phyloP scores from a whole-genome alignment of 805 yeast genomes.

The Barnettozyma populi region DNA sequence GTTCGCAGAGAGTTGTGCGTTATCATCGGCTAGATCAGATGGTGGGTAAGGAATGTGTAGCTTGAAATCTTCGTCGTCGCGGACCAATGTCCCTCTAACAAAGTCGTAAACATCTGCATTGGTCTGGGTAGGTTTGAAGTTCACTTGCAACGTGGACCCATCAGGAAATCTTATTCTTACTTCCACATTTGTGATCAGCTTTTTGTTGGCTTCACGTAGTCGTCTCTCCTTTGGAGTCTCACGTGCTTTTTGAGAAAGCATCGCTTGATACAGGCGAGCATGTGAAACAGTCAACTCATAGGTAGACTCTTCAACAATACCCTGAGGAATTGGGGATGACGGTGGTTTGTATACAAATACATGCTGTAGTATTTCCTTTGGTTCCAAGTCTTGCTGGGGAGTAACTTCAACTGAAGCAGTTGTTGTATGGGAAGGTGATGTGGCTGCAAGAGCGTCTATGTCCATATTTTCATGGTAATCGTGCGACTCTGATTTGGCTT shows the following conservation, averaged over 20 bases:
- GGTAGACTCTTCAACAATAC: constrained; percentile 30
- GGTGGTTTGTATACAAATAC: constrained; percentile 21
- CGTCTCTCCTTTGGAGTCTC: constrained; percentile 37
- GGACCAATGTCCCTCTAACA: constrained; percentile 26
- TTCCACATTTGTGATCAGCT: constrained; percentile 25
- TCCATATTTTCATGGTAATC: not conserved
- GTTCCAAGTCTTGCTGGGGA: not conserved
- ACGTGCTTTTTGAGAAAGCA: constrained; percentile 38
- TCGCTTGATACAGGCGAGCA: constrained; percentile 47
- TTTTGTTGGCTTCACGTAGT: constrained; percentile 25
- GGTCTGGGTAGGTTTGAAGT: constrained; percentile 41
- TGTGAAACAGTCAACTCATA: constrained; percentile 47
- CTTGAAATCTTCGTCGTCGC: constrained; percentile 30
- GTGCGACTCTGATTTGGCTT: not conserved
- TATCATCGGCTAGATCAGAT: constrained; percentile 26
- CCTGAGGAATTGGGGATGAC: constrained; percentile 9
- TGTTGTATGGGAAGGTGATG: not conserved
- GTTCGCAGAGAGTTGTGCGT: constrained; percentile 29
- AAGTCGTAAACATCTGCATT: constrained; percentile 26
- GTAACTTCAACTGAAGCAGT: not conserved
- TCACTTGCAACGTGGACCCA: constrained; percentile 43
- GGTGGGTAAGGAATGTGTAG: constrained; percentile 46
- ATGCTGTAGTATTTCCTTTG: constrained; percentile 20
- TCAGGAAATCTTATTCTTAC: constrained; percentile 58
- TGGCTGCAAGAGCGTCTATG: not conserved